phyloP scores from a whole-genome alignment of 1,284 basidiomycete species.

The Flammula alnicola region DNA sequence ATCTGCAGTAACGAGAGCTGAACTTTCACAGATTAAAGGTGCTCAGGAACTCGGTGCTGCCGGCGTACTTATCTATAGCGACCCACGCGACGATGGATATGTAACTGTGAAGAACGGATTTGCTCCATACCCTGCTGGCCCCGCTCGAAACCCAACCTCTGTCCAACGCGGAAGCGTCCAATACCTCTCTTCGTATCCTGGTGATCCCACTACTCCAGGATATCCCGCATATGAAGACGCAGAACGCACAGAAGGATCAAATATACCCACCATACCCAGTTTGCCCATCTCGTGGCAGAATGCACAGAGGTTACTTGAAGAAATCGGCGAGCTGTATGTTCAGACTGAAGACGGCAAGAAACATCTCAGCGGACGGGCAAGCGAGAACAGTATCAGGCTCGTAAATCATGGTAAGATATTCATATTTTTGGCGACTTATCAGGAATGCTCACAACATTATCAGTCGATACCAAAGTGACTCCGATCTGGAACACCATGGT shows the following conservation, averaged over 20 bases:
- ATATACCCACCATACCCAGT: slow-evolving; percentile 85
- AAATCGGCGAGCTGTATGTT: slow-evolving; percentile 48
- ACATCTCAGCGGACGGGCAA: slow-evolving; percentile 52
- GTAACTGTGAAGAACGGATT: slow-evolving; percentile 83
- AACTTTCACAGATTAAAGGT: slow-evolving; percentile 62
- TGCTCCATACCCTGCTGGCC: slow-evolving; percentile 81
- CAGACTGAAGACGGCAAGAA: slow-evolving; percentile 35
- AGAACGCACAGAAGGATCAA: slow-evolving; percentile 68
- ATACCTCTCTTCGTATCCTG: slow-evolving; percentile 81
- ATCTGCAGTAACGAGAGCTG: background rate
- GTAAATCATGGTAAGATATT: slow-evolving; percentile 63
- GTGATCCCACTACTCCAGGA: slow-evolving; percentile 88
- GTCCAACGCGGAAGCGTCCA: slow-evolving; percentile 91
- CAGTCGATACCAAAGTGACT: slow-evolving; percentile 69
- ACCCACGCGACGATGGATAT: slow-evolving; percentile 87
- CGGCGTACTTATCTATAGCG: slow-evolving; percentile 82
- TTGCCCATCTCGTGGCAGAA: slow-evolving; percentile 78
- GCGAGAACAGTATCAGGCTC: slow-evolving; percentile 54
- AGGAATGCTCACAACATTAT: background rate
- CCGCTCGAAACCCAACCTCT: slow-evolving; percentile 83
- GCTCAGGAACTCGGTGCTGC: slow-evolving; percentile 85
- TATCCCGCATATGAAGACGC: slow-evolving; percentile 87
- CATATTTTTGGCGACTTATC: background rate
- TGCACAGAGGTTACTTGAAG: slow-evolving; percentile 63
- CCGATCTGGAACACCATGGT: slow-evolving; percentile 91